Percentiles rank a stretch among this genome's conserved stretches.
phyloP scores from a whole-genome alignment of 1,284 basidiomycete genomes.

The Tilletiaria anomala region DNA sequence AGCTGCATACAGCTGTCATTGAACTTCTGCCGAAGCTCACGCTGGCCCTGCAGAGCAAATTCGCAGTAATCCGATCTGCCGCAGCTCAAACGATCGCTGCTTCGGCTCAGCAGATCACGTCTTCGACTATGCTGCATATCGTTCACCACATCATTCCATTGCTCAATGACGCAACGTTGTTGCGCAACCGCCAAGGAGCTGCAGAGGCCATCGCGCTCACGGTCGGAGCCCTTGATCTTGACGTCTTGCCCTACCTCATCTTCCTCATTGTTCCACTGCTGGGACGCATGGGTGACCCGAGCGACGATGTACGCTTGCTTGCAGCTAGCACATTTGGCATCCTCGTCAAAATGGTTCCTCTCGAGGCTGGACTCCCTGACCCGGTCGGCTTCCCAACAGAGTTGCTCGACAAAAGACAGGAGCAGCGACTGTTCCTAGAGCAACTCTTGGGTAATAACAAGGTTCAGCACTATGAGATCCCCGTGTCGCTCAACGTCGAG shows the following conservation, averaged over 20 bases:
- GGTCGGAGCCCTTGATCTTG: conserved; percentile 79
- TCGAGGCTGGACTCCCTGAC: conserved; percentile 90
- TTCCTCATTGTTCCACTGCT: conserved; percentile 93
- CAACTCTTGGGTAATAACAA: conserved; percentile 68
- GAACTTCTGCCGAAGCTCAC: conserved; percentile 64
- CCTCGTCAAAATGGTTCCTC: conserved; percentile 95
- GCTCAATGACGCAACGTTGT: conserved; percentile 62
- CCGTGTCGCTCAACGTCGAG: conserved; percentile 79
- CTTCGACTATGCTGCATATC: conserved; percentile 71
- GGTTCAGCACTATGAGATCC: conserved; percentile 77
- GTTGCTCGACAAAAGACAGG: conserved; percentile 57
- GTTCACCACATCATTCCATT: conserved; percentile 74
- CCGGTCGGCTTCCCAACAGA: conserved; percentile 82
- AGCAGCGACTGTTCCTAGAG: conserved; percentile 78
- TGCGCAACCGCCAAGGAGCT: conserved; percentile 72
- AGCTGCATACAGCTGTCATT: conserved; percentile 55
- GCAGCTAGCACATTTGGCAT: conserved; percentile 95
- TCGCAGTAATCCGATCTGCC: conserved; percentile 73
- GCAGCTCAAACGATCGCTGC: conserved; percentile 75
- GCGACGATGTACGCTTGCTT: conserved; percentile 77
- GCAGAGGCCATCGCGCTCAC: conserved; percentile 74
- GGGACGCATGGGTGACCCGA: conserved; percentile 88
- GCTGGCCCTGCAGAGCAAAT: conserved; percentile 63
- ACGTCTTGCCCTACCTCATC: conserved; percentile 88
- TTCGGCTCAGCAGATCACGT: conserved; percentile 69